These are phyloP conservation scores for Schoenoplectus tabernaemontani DNA, from an alignment of 202 grass and related monocot species.

Conservation along the genomic window DNA sequence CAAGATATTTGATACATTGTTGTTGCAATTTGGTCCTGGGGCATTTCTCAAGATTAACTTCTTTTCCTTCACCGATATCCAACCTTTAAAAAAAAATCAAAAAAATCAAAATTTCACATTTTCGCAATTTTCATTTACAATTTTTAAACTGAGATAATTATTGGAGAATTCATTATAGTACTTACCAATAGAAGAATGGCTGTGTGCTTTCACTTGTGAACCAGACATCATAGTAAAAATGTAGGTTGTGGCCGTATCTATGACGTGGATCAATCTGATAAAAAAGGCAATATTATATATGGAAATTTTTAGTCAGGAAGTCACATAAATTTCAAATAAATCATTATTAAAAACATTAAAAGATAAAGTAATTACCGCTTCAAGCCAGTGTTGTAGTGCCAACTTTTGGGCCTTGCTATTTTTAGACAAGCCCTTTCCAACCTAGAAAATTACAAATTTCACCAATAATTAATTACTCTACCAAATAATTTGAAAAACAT, in stretches of 20 bases:
- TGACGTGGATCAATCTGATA: slow-evolving; percentile 96
- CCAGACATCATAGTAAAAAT: slow-evolving; percentile 95
- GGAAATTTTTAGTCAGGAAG: slow-evolving; percentile 28
- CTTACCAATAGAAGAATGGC: slow-evolving; percentile 96
- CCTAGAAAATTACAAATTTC: slow-evolving; percentile 30
- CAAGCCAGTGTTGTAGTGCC: slow-evolving; percentile 94
- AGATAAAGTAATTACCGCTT: slow-evolving; percentile 73
- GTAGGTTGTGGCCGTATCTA: slow-evolving; percentile 98
- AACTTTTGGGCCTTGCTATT: slow-evolving; percentile 82
- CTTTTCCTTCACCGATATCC: slow-evolving; percentile 96
- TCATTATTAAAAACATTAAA: slow-evolving; percentile 27
- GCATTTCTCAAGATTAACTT: slow-evolving; percentile 83
- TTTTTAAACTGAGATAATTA: not conserved
- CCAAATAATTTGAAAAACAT: not conserved
- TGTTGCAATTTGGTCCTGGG: slow-evolving; percentile 73
- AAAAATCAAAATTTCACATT: not conserved
- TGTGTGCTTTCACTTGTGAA: slow-evolving; percentile 73
- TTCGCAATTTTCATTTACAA: slow-evolving; percentile 12
- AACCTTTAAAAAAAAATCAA: slow-evolving; percentile 57
- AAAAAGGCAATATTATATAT: slow-evolving; percentile 5
- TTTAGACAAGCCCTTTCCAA: slow-evolving; percentile 96
- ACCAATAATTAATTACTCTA: slow-evolving; percentile 23
- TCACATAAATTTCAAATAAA: slow-evolving; percentile 22
- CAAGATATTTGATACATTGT: slow-evolving; percentile 92
- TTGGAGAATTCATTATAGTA: slow-evolving; percentile 9